These are phyloP conservation scores for Immersiporthe knoxdaviesiana DNA, from an alignment of 2,329 filamentous ascomycete genomes.

Conservation along the genomic window DNA sequence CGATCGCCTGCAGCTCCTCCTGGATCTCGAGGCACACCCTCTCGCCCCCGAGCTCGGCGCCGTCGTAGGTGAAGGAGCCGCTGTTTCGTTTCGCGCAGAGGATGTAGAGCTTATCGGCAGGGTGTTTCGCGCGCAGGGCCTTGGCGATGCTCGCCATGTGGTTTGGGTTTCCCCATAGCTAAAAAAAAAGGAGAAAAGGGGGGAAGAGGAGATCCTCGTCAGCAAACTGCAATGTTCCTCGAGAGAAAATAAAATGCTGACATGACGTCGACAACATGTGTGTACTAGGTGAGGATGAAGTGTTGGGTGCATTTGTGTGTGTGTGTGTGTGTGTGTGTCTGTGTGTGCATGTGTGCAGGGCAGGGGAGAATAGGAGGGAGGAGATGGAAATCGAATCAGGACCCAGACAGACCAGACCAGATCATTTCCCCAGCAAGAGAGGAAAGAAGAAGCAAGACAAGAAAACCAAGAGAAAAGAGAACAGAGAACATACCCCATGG, in stretches of 20 bases:
- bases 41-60: constrained; percentile 69
- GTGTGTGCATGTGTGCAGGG: neutral
- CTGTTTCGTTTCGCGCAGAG: constrained; percentile 73
- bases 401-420: neutral
- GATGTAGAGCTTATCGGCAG: constrained; percentile 68
- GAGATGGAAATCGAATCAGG: neutral
- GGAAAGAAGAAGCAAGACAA: neutral
- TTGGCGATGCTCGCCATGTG: constrained; percentile 73
- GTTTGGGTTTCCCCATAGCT: constrained; percentile 79
- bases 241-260: neutral
- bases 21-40: constrained; percentile 70
- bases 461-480: neutral
- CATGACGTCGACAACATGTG: constrained; percentile 12
- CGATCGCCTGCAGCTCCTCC: constrained; percentile 60
- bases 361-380: neutral
- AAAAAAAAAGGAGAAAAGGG: constrained; percentile 1
- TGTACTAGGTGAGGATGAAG: constrained; percentile 19
- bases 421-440: neutral
- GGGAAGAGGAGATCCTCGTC: neutral
- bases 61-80: constrained; percentile 73
- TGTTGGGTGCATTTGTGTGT: too few species aligned
- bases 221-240: neutral
- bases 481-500: constrained; percentile 64
- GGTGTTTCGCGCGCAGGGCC: constrained; percentile 62
- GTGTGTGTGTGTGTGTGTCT: too few species aligned